phyloP scores from a whole-genome alignment of 768 basidiomycete genomes.

The Boletus reticulatus region DNA sequence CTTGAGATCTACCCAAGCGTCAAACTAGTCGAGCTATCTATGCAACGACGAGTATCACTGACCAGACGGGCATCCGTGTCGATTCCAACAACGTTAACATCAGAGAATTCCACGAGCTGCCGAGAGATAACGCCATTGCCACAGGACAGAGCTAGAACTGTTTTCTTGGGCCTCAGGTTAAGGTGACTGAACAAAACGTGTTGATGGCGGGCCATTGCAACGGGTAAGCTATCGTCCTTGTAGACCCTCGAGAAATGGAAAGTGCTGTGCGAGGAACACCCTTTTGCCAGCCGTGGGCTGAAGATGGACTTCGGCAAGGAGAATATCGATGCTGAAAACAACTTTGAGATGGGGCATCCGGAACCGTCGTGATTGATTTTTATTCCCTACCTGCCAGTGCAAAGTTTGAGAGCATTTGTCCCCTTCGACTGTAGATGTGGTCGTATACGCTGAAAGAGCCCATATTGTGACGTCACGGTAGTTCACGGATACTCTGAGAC shows the following conservation, averaged over 20 bases:
- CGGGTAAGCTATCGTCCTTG: slow-evolving; percentile 2
- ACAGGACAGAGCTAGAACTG: slow-evolving; percentile 4
- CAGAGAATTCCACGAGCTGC: slow-evolving; percentile 5
- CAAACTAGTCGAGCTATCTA: no score
- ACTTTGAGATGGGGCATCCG: no score
- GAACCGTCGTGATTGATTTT: no score
- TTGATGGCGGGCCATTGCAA: slow-evolving; percentile 10
- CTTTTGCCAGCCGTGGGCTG: background rate
- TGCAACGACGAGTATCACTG: no score
- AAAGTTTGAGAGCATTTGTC: background rate
- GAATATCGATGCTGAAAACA: background rate
- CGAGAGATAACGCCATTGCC: background rate
- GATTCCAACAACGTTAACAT: slow-evolving; percentile 6
- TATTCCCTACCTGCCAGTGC: background rate
- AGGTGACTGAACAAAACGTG: slow-evolving; percentile 9
- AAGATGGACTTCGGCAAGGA: background rate
- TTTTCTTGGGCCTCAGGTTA: slow-evolving; percentile 1
- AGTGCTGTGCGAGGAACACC: background rate
- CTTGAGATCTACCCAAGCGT: no score
- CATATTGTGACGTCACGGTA: background rate
- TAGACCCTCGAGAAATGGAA: no score
- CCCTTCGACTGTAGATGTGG: background rate
- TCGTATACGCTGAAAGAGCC: background rate
- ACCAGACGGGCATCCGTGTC: no score
- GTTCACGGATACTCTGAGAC: no score